A percentile compares a stretch with the other conserved stretches of the same genome.
Conservation (phyloP, 164 flowering plant species). For the Tetrastigma voinierianum region DNA sequence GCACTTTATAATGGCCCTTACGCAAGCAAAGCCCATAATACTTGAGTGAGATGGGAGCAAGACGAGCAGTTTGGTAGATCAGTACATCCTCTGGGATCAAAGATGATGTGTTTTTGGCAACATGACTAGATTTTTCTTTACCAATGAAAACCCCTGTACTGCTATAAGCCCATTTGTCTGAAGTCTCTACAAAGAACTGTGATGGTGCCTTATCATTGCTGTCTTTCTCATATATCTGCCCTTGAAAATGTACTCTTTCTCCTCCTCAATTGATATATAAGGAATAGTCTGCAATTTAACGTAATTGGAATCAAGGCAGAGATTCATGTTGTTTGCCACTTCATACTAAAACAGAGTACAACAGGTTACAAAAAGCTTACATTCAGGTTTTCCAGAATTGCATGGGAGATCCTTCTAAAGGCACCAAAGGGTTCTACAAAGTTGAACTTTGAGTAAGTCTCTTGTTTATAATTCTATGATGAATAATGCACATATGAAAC, state of each 20-base stretch:
- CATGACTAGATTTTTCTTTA: slow-evolving; percentile 13
- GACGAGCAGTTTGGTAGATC: slow-evolving; percentile 59
- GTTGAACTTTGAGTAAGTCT: neutral
- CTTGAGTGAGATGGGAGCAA: slow-evolving; percentile 65
- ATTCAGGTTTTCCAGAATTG: slow-evolving; percentile 27
- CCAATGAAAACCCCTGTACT: slow-evolving; percentile 51
- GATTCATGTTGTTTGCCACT: neutral
- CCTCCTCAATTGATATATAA: slow-evolving; percentile 86
- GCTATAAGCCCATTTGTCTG: slow-evolving; percentile 61
- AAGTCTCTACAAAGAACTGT: slow-evolving; percentile 19
- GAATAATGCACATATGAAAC: neutral
- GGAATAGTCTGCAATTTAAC: slow-evolving; percentile 42
- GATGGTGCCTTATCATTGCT: slow-evolving; percentile 55
- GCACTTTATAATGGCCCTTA: slow-evolving; percentile 66
- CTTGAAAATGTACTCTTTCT: slow-evolving; percentile 10
- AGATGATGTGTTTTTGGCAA: slow-evolving; percentile 21
- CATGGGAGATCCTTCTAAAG: slow-evolving; percentile 62
- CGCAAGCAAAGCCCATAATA: slow-evolving; percentile 79
- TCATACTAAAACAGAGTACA: neutral
- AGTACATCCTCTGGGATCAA: slow-evolving; percentile 22
- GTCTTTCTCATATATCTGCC: slow-evolving; percentile 3
- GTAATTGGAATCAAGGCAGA: neutral
- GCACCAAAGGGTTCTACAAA: slow-evolving; percentile 51
- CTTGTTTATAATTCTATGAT: neutral
- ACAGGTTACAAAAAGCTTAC: slow-evolving; percentile 34